These are phyloP conservation scores for Fusarium sublunatum DNA, from an alignment of 2,329 filamentous ascomycete species.

Conservation along the genomic window DNA sequence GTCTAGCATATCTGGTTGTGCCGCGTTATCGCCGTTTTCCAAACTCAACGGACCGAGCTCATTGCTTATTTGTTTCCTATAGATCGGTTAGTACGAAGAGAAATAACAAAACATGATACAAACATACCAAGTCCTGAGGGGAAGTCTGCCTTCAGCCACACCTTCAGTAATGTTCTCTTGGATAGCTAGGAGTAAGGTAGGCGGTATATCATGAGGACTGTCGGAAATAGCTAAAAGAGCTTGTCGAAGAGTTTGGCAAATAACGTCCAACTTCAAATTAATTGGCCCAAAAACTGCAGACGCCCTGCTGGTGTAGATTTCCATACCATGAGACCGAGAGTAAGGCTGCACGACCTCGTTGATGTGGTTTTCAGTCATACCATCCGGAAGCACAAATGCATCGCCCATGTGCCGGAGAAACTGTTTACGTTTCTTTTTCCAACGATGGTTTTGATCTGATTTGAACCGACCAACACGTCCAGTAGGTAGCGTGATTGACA, in stretches of 20 bases:
- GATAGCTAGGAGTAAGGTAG: slow-evolving; percentile 44
- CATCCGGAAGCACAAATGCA: slow-evolving; percentile 54
- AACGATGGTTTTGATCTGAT: slow-evolving; percentile 41
- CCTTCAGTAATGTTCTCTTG: slow-evolving; percentile 45
- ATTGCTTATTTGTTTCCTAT: slow-evolving; percentile 45
- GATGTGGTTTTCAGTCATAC: slow-evolving; percentile 46
- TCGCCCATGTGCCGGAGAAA: slow-evolving; percentile 47
- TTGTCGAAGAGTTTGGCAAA: slow-evolving; percentile 41
- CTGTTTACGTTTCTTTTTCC: slow-evolving; percentile 46
- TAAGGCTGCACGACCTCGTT: slow-evolving; percentile 33
- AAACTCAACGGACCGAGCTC: slow-evolving; percentile 8
- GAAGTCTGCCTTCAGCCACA: slow-evolving; percentile 40
- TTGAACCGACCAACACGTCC: slow-evolving; percentile 44
- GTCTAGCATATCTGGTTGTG: slow-evolving; percentile 47
- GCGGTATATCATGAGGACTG: slow-evolving; percentile 43
- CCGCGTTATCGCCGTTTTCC: slow-evolving; percentile 32
- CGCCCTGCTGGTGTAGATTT: slow-evolving; percentile 1
- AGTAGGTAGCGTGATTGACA: slow-evolving; percentile 47
- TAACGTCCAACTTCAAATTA: slow-evolving; percentile 39
- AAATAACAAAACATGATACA: background rate
- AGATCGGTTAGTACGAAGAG: slow-evolving; percentile 11
- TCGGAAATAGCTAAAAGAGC: slow-evolving; percentile 26
- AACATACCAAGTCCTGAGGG: slow-evolving; percentile 52
- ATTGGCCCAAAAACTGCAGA: slow-evolving; percentile 30
- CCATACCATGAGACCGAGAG: slow-evolving; percentile 1